Base-by-base conservation (phyloP, 1,284 basidiomycete species). In the Pyrrhoderma lamaoense region DNA sequence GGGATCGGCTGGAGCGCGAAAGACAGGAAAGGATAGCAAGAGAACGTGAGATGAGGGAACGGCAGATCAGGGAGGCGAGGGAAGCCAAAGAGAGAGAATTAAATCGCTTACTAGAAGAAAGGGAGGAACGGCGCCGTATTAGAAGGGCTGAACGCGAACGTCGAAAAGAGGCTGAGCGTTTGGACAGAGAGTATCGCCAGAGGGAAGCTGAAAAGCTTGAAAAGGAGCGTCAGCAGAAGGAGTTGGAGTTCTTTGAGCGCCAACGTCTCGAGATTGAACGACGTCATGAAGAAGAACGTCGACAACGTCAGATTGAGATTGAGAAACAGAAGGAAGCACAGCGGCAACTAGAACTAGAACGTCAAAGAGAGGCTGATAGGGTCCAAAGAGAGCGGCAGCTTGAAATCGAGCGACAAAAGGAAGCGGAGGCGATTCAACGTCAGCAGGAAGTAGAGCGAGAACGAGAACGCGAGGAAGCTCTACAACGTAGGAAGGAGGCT, bases 321-420 rank as follows among this genome's bases (percentile, higher is more conserved):
- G 47, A 49, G 36, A 49, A 16, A n/a, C 36, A 42, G n/a, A 51
- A 16, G 16, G 49, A 50, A 14, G 14, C 19, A 18, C 36, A 42
- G 36, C 22, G 25, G 31, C 43, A 39, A 39, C 43, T 38, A n/a
- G 52, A 53, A 44, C 46, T 39, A 3, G 52, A 54, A 19, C 27
- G 48, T 13, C 47, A 40, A 31, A 54, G 46, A 39, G 43, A 50
- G 18, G 35, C 31, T 25, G 52, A 51, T 13, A 16, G 49, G 19
- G 7, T 36, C 34, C 42, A 51, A 19, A 27, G 42, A 16, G 49
- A 51, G 11, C 39, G 49, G 23, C 39, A 38, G 40, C 37, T 19
- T 13, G 50, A 52, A 14, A 47, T 23, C 13, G 44, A 47, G 34
- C 47, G 47, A 34, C 18, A 5, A 7, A 49, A 27, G 48, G 38